These are phyloP conservation scores for Aspergillus costaricaensis DNA, from an alignment of 2,329 filamentous ascomycete species.

Conservation along the genomic window DNA sequence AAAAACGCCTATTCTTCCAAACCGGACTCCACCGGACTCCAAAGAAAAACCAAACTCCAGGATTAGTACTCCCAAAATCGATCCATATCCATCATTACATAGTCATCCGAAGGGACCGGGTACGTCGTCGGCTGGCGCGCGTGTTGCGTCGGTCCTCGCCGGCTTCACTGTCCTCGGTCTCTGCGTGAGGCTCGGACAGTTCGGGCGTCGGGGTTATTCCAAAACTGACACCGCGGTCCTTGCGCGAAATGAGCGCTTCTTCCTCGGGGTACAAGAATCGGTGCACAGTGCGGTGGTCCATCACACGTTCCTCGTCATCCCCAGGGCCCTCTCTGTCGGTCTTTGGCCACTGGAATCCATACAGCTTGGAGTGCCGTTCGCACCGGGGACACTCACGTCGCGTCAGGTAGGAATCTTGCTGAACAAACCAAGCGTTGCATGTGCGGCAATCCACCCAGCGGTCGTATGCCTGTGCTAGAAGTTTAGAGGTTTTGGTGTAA, in stretches of 20 bases:
- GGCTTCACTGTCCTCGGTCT: constrained; percentile 41
- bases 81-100: constrained; percentile 31
- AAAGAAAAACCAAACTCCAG: constrained; percentile 15
- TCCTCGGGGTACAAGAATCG: constrained; percentile 75
- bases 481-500: constrained; percentile 76
- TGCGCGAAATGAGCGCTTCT: constrained; percentile 53
- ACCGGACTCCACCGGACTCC: constrained; percentile 7
- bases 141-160: constrained; percentile 39
- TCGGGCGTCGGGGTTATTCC: constrained; percentile 41
- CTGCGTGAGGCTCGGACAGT: constrained; percentile 40
- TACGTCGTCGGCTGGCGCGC: constrained; percentile 36
- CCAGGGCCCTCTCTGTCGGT: constrained; percentile 75
- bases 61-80: constrained; percentile 1
- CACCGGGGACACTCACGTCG: constrained; percentile 85
- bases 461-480: constrained; percentile 76
- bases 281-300: constrained; percentile 86
- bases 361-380: constrained; percentile 92
- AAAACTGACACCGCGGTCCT: constrained; percentile 40
- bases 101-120: constrained; percentile 37
- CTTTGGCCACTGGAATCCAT: constrained; percentile 95
- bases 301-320: constrained; percentile 68
- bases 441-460: constrained; percentile 86
- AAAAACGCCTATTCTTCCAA: background rate
- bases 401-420: constrained; percentile 84
- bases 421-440: constrained; percentile 80